Evolutionary conservation across 306 rosid species (phyloP).

Genomic region (Psophocarpus tetragonolobus): DNA sequence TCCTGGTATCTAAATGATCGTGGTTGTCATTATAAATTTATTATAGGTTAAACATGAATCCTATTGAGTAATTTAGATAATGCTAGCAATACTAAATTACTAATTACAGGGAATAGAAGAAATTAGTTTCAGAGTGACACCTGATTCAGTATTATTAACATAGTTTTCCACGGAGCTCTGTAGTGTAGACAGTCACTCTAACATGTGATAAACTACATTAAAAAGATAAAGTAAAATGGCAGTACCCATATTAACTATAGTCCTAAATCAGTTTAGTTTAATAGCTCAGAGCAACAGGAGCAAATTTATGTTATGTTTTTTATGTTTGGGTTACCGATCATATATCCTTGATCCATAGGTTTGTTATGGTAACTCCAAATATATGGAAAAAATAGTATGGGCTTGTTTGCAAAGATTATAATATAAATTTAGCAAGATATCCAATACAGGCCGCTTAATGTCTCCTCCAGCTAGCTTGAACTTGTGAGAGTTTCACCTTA

Average conservation of each 20-base stretch:
- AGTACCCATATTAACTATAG: background rate
- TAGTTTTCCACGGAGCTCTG: background rate
- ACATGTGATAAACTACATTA: background rate
- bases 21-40: background rate
- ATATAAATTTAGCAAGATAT: background rate
- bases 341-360: background rate
- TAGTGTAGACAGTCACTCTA: background rate
- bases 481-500: too few species aligned
- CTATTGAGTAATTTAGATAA: background rate
- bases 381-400: background rate
- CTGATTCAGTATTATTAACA: background rate
- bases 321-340: background rate
- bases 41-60: background rate
- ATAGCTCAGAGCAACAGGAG: background rate
- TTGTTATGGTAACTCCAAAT: background rate
- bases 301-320: too few species aligned
- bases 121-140: background rate
- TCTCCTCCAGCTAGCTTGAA: background rate
- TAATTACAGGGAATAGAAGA: background rate
- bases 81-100: background rate
- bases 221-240: background rate
- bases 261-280: background rate
- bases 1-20: background rate
- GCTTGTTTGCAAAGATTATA: background rate
- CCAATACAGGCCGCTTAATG: background rate